phyloP scores from a whole-genome alignment of 2,329 filamentous ascomycete species.

The Alternaria longipes region DNA sequence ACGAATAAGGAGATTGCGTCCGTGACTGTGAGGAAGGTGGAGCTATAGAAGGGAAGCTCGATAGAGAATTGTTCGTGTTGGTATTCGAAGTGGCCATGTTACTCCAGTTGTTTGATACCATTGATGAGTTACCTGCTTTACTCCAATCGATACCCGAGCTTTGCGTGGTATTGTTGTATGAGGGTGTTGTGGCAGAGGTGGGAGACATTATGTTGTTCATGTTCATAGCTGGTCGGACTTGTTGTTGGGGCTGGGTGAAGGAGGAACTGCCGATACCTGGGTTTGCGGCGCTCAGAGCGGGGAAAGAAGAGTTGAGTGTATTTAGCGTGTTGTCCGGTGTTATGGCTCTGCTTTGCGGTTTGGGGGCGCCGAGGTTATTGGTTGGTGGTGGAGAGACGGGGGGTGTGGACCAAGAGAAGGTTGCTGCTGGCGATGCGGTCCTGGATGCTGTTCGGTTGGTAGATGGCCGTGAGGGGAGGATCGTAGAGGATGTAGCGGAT shows the following conservation, averaged over 20 bases:
- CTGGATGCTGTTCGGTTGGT: conserved; percentile 38
- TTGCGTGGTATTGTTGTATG: conserved; percentile 30
- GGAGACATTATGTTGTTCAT: conserved; percentile 46
- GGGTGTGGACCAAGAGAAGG: conserved; percentile 59
- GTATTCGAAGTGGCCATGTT: conserved; percentile 18
- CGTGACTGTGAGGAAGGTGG: conserved; percentile 45
- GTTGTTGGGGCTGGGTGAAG: conserved; percentile 53
- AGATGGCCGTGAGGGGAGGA: conserved; percentile 43
- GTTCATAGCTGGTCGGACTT: conserved; percentile 43
- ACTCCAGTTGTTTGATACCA: conserved; percentile 39
- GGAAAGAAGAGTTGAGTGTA: conserved; percentile 48
- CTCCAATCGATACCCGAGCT: conserved; percentile 43
- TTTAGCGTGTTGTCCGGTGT: conserved; percentile 62
- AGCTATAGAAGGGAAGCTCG: conserved; percentile 64
- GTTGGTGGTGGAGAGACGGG: conserved; percentile 48
- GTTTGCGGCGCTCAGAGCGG: conserved; percentile 48
- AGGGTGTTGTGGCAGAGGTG: conserved; percentile 28
- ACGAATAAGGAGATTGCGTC: conserved; percentile 42
- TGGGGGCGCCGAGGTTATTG: conserved; percentile 34
- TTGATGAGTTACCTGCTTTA: conserved; percentile 31
- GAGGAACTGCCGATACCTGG: conserved; percentile 44
- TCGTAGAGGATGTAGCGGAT: conserved; percentile 42
- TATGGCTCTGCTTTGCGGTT: conserved; percentile 55
- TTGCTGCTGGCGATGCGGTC: conserved; percentile 46
- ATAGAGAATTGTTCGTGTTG: conserved; percentile 31